Evolutionary conservation across 2,329 filamentous ascomycete species (phyloP).

Genomic region (Pestalotiopsis sp.): DNA sequence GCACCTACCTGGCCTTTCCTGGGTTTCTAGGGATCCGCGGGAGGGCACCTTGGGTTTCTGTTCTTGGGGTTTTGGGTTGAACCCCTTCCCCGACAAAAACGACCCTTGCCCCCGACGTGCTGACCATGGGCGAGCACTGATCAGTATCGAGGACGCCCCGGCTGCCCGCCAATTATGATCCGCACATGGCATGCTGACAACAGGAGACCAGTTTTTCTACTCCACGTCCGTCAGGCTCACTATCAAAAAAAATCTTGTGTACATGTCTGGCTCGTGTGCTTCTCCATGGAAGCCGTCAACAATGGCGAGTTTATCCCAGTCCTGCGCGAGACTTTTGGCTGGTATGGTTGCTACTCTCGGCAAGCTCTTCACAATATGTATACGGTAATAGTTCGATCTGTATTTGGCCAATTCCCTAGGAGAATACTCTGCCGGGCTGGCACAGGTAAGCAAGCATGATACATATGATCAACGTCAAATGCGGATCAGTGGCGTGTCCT

Average conservation of each 20-base stretch:
- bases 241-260: neutral
- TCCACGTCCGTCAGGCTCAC: neutral
- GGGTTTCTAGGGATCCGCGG: no score
- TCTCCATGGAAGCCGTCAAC: neutral
- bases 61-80: neutral
- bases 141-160: neutral
- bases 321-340: neutral
- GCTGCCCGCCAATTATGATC: neutral
- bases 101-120: neutral
- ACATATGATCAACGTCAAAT: no score
- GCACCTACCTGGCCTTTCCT: no score
- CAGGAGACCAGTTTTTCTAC: neutral
- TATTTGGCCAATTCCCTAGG: no score
- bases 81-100: neutral
- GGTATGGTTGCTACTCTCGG: neutral
- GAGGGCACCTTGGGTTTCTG: no score
- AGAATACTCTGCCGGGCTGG: no score
- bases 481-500: no score
- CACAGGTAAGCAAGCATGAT: no score
- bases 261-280: neutral
- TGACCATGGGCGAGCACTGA: neutral
- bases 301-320: neutral
- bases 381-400: no score
- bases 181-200: neutral
- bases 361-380: no score